Conservation (phyloP, 1,139 yeast genomes). For the Taphrina betulina region DNA sequence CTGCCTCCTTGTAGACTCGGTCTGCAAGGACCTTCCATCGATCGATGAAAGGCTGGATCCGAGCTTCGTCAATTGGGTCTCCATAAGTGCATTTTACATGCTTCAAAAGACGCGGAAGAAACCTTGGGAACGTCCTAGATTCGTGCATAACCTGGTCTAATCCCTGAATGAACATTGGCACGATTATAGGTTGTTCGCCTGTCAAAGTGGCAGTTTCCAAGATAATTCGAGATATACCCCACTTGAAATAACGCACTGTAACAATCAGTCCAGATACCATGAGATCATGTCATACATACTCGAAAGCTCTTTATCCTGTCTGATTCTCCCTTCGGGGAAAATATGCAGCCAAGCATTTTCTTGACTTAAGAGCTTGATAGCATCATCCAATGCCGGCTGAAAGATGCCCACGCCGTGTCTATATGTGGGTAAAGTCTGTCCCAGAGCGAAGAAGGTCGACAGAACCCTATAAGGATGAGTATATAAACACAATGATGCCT, state of each 20-base stretch:
- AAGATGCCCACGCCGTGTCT: slow-evolving; percentile 92
- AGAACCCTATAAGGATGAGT: slow-evolving; percentile 34
- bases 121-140: slow-evolving; percentile 51
- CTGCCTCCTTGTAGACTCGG: background rate
- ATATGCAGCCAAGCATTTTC: slow-evolving; percentile 73
- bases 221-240: slow-evolving; percentile 87
- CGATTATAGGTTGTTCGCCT: slow-evolving; percentile 63
- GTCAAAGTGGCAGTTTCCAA: slow-evolving; percentile 52
- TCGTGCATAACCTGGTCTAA: slow-evolving; percentile 89
- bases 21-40: slow-evolving; percentile 59
- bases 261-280: slow-evolving; percentile 39
- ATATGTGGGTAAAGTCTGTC: slow-evolving; percentile 80
- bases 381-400: slow-evolving; percentile 87
- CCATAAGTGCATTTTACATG: slow-evolving; percentile 73
- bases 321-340: slow-evolving; percentile 92
- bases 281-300: background rate
- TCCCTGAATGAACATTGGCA: slow-evolving; percentile 87
- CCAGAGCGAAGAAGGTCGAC: slow-evolving; percentile 67
- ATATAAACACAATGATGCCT: background rate
- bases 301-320: slow-evolving; percentile 66
- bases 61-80: slow-evolving; percentile 60
- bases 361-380: slow-evolving; percentile 73
- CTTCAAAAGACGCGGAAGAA: slow-evolving; percentile 67
- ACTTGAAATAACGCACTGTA: slow-evolving; percentile 88
- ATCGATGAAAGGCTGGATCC: slow-evolving; percentile 45